A percentile compares a stretch with the other conserved stretches of the same genome.
These are phyloP conservation scores for Cryptococcus hybrid DNA, from an alignment of 1,284 basidiomycete genomes.

Conservation along the genomic window DNA sequence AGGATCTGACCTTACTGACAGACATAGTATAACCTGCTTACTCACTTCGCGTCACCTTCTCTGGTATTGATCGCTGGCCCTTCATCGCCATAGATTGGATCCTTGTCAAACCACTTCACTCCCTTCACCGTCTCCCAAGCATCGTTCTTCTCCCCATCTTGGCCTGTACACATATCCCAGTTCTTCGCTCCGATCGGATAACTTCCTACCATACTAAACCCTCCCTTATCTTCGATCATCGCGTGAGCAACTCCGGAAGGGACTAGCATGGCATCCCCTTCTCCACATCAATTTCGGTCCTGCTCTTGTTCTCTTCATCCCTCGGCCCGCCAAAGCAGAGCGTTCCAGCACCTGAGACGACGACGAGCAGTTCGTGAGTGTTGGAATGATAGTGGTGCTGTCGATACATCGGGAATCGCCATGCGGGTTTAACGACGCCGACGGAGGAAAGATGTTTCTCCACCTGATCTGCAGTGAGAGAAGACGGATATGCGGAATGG, in stretches of 20 bases:
- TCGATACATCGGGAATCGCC: slow-evolving; percentile 53
- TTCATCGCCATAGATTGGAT: slow-evolving; percentile 52
- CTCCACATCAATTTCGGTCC: slow-evolving; percentile 41
- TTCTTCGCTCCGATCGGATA: slow-evolving; percentile 45
- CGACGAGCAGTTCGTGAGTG: slow-evolving; percentile 51
- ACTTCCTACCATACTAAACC: slow-evolving; percentile 53
- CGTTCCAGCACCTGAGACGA: slow-evolving; percentile 42
- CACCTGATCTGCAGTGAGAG: slow-evolving; percentile 9
- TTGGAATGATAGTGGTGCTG: slow-evolving; percentile 54
- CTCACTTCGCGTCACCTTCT: background rate
- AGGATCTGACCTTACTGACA: too few relatives aligned
- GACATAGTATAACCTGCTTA: too few relatives aligned
- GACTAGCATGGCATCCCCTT: slow-evolving; percentile 51
- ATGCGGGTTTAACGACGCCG: slow-evolving; percentile 49
- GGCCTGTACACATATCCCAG: slow-evolving; percentile 51
- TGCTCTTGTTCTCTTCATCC: slow-evolving; percentile 41
- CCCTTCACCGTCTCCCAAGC: slow-evolving; percentile 37
- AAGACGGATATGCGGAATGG: slow-evolving; percentile 20
- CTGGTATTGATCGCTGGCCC: slow-evolving; percentile 30
- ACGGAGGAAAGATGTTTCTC: slow-evolving; percentile 41
- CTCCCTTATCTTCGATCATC: slow-evolving; percentile 43
- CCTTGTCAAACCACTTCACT: slow-evolving; percentile 49
- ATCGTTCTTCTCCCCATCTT: slow-evolving; percentile 37
- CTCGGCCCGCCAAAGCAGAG: slow-evolving; percentile 50
- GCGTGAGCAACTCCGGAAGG: slow-evolving; percentile 53